phyloP scores from a whole-genome alignment of 2,329 filamentous ascomycete species.

The Colletotrichum limetticola region DNA sequence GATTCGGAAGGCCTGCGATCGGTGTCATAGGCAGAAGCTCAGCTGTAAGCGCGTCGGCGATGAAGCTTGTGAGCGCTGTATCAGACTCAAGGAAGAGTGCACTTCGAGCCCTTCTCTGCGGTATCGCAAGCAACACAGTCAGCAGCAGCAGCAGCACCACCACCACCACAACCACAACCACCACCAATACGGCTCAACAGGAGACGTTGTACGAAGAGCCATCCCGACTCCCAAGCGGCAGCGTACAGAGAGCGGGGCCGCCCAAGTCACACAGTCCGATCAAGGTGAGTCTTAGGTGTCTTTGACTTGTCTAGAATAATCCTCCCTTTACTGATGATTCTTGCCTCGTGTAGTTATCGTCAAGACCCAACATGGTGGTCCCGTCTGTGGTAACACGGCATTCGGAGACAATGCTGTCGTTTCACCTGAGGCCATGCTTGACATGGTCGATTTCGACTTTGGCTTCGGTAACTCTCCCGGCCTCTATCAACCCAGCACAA shows the following conservation, averaged over 20 bases:
- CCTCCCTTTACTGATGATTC: constrained; percentile 27
- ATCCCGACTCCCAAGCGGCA: constrained; percentile 50
- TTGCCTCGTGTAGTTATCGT: constrained; percentile 25
- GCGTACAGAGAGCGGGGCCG: constrained; percentile 46
- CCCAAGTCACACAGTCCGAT: constrained; percentile 47
- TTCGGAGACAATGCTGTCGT: constrained; percentile 41
- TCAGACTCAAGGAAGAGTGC: constrained; percentile 53
- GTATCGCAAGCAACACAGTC: constrained; percentile 45
- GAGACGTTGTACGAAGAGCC: constrained; percentile 14
- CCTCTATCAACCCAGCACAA: constrained; percentile 39
- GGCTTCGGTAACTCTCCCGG: constrained; percentile 45
- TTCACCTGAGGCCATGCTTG: constrained; percentile 43
- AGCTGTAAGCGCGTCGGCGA: constrained; percentile 55
- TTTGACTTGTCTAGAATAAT: constrained; percentile 27
- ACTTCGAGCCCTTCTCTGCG: constrained; percentile 55
- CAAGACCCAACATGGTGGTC: constrained; percentile 21
- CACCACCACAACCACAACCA: not conserved
- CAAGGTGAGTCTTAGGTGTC: constrained; percentile 45
- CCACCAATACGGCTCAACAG: not conserved
- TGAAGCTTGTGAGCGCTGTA: constrained; percentile 55
- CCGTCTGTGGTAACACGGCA: constrained; percentile 5
- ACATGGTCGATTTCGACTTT: constrained; percentile 48
- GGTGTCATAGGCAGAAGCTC: constrained; percentile 58
- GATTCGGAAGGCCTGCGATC: constrained; percentile 58
- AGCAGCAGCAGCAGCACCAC: too few relatives aligned